These are phyloP conservation scores for Acer campestre DNA, from an alignment of 345 rosid species.

Conservation along the genomic window DNA sequence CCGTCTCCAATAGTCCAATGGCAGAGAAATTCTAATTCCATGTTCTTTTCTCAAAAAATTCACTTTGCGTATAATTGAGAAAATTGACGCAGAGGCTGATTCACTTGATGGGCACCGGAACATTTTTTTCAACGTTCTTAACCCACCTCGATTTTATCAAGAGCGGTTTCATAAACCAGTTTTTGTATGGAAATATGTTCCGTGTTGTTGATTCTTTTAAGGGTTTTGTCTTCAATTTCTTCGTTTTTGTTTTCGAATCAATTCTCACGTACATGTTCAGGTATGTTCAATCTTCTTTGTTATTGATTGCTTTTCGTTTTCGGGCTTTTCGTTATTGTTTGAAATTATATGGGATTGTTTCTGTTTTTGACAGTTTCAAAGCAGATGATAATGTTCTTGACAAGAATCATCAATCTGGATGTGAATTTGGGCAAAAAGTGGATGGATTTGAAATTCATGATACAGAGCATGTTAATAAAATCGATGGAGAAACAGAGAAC, in stretches of 20 bases:
- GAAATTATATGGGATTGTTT: slow-evolving; percentile 8
- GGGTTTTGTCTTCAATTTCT: slow-evolving; percentile 52
- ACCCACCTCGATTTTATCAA: slow-evolving; percentile 39
- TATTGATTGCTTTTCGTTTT: not conserved
- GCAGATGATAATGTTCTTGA: slow-evolving; percentile 16
- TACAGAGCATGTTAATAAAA: slow-evolving; percentile 12
- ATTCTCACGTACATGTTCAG: slow-evolving; percentile 36
- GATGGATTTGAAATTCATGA: not conserved
- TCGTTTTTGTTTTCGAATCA: slow-evolving; percentile 38
- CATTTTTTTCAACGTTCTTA: slow-evolving; percentile 26
- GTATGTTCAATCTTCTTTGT: slow-evolving; percentile 27
- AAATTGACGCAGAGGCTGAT: slow-evolving; percentile 14
- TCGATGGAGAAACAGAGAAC: slow-evolving; percentile 20
- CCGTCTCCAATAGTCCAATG: slow-evolving; percentile 18
- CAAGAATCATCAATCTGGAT: slow-evolving; percentile 25
- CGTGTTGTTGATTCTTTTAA: slow-evolving; percentile 38
- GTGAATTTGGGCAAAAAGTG: slow-evolving; percentile 2
- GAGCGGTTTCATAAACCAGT: slow-evolving; percentile 27
- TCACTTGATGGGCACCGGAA: slow-evolving; percentile 42
- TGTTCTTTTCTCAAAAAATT: slow-evolving; percentile 3
- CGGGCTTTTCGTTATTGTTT: not conserved
- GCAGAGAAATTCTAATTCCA: not conserved
- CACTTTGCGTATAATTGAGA: slow-evolving; percentile 31
- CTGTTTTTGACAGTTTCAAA: slow-evolving; percentile 26
- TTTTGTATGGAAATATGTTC: slow-evolving; percentile 41